Conservation (phyloP, 768 basidiomycete species). For the Tulasnella sp. region DNA sequence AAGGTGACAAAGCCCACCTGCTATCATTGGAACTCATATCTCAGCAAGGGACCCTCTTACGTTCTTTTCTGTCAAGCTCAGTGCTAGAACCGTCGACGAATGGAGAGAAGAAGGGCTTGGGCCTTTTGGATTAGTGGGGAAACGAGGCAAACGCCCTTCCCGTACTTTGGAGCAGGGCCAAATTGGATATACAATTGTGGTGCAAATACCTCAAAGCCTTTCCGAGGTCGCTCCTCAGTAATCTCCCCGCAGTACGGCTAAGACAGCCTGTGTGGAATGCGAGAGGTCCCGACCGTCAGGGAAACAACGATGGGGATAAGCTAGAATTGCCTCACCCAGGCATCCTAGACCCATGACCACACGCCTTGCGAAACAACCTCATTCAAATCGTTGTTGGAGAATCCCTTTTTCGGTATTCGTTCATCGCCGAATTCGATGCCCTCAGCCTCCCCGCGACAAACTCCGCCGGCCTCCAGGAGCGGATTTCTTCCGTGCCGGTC, state of each 20-base stretch:
- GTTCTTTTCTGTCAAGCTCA: background rate
- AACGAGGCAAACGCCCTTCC: background rate
- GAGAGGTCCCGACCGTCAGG: background rate
- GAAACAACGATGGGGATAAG: background rate
- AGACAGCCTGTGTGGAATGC: background rate
- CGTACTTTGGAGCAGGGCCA: background rate
- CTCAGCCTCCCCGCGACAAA: background rate
- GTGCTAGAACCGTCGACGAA: background rate
- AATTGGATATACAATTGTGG: background rate
- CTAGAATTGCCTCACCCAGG: slow-evolving; percentile 29
- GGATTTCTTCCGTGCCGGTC: background rate
- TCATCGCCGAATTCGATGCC: background rate
- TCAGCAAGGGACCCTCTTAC: background rate
- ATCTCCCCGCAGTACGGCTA: background rate
- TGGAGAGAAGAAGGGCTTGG: background rate
- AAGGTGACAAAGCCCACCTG: background rate
- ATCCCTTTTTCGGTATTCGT: slow-evolving; percentile 29
- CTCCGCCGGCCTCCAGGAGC: background rate
- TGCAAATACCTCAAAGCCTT: background rate
- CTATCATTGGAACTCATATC: background rate
- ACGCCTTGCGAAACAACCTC: slow-evolving; percentile 37
- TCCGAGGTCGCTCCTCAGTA: background rate
- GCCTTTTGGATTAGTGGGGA: background rate
- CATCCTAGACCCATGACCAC: slow-evolving; percentile 42
- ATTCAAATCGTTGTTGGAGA: slow-evolving; percentile 32